Conservation (phyloP, 1,284 basidiomycete species). For the Sporisorium scitamineum region DNA sequence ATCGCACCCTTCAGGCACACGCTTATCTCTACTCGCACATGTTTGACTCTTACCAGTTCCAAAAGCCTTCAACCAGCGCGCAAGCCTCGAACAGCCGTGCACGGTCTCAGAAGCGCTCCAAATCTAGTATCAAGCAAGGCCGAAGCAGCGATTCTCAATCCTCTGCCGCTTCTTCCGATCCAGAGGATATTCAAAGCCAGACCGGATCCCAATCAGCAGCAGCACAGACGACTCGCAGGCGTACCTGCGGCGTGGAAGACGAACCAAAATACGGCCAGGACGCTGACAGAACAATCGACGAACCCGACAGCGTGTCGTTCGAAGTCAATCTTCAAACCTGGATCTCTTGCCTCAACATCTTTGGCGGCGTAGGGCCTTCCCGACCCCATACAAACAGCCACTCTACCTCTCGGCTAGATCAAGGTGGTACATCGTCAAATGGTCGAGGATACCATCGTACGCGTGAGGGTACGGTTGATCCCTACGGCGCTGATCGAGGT, state of each 20-base stretch:
- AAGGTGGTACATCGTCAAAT: not conserved
- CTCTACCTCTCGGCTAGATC: slow-evolving; percentile 12
- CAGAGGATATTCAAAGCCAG: not conserved
- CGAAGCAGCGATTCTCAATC: not conserved
- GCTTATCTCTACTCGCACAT: slow-evolving; percentile 84
- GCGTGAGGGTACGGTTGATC: slow-evolving; percentile 33
- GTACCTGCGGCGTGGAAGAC: slow-evolving; percentile 15
- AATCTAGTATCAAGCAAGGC: not conserved
- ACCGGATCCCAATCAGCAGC: not conserved
- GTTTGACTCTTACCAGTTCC: slow-evolving; percentile 81
- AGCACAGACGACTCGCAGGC: not conserved
- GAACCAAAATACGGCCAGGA: not conserved
- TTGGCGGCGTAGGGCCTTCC: slow-evolving; percentile 77
- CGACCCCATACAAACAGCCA: slow-evolving; percentile 19
- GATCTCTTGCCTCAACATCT: slow-evolving; percentile 90
- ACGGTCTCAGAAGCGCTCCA: slow-evolving; percentile 18
- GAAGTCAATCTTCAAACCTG: slow-evolving; percentile 84
- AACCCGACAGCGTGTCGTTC: slow-evolving; percentile 73
- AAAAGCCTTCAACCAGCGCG: slow-evolving; percentile 64
- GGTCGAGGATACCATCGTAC: slow-evolving; percentile 19
- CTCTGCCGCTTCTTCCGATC: slow-evolving; percentile 10
- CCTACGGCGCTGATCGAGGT: slow-evolving; percentile 21
- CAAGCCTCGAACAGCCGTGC: not conserved
- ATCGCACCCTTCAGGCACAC: slow-evolving; percentile 80
- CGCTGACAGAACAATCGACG: slow-evolving; percentile 11